A percentile compares a stretch with the other conserved stretches of the same genome.
phyloP scores from a whole-genome alignment of 2,329 filamentous ascomycete species.

The Aspergillus sp. region DNA sequence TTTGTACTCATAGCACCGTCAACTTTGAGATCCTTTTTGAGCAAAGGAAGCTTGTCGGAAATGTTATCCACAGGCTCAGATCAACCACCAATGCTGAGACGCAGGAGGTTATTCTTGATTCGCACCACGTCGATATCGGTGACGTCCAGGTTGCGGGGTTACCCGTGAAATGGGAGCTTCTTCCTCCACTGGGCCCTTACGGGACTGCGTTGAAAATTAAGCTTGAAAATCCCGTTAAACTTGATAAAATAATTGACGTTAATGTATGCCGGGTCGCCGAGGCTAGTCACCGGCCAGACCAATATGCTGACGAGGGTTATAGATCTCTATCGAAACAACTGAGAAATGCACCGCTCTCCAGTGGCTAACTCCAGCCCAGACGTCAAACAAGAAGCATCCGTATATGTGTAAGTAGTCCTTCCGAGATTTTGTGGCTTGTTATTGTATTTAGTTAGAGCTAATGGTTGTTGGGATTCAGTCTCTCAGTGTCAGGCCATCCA shows the following conservation, averaged over 20 bases:
- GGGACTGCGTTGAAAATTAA: conserved; percentile 49
- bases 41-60: conserved; percentile 72
- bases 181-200: conserved; percentile 70
- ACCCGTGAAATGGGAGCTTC: conserved; percentile 67
- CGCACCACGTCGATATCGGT: conserved; percentile 75
- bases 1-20: conserved; percentile 78
- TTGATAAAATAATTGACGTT: conserved; percentile 50
- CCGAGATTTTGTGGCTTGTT: not conserved
- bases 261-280: conserved; percentile 36
- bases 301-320: not conserved
- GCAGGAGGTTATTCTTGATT: conserved; percentile 80
- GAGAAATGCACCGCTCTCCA: conserved; percentile 87
- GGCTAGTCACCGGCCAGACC: not conserved
- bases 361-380: conserved; percentile 92
- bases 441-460: not conserved
- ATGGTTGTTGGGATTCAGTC: conserved; percentile 44
- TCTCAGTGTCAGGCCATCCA: conserved; percentile 98
- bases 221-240: conserved; percentile 48
- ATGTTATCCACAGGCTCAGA: conserved; percentile 73
- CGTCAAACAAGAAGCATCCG: conserved; percentile 90
- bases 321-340: conserved; percentile 77
- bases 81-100: conserved; percentile 72
- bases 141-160: conserved; percentile 69
- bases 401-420: conserved; percentile 70
- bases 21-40: conserved; percentile 83